These are phyloP conservation scores for Tolypocladium amazonense DNA, from an alignment of 2,329 filamentous ascomycete genomes.

Conservation along the genomic window DNA sequence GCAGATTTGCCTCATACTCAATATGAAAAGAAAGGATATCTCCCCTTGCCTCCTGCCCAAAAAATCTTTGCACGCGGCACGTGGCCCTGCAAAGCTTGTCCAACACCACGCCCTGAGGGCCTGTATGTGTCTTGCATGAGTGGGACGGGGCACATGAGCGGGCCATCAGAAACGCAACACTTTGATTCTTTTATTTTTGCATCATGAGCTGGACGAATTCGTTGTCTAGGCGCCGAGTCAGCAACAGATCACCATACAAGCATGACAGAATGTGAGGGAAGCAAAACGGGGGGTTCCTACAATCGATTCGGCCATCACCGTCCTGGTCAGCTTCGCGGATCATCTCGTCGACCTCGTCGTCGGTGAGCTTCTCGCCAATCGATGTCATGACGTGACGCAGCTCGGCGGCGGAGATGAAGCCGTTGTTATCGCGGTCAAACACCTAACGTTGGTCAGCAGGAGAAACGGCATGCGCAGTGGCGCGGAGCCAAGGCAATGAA, in stretches of 20 bases:
- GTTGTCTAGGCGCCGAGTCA: constrained; percentile 50
- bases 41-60: neutral
- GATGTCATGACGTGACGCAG: constrained; percentile 87
- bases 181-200: constrained; percentile 59
- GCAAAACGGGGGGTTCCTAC: constrained; percentile 37
- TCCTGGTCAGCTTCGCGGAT: constrained; percentile 86
- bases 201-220: constrained; percentile 94
- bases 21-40: constrained; percentile 15
- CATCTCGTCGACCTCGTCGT: constrained; percentile 89
- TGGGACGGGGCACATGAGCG: neutral
- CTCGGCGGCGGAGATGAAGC: constrained; percentile 82
- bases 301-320: constrained; percentile 80
- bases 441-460: constrained; percentile 33
- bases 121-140: neutral
- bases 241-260: neutral
- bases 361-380: constrained; percentile 82
- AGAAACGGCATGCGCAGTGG: too few species aligned
- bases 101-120: neutral
- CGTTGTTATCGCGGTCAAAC: constrained; percentile 86
- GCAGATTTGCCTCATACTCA: constrained; percentile 14
- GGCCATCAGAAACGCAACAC: neutral
- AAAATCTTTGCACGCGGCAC: constrained; percentile 1
- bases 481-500: constrained; percentile 18
- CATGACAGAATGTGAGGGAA: neutral
- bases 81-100: neutral